Conservation (phyloP, 176 grass and related monocot species). For the Saccharum officinarum region DNA sequence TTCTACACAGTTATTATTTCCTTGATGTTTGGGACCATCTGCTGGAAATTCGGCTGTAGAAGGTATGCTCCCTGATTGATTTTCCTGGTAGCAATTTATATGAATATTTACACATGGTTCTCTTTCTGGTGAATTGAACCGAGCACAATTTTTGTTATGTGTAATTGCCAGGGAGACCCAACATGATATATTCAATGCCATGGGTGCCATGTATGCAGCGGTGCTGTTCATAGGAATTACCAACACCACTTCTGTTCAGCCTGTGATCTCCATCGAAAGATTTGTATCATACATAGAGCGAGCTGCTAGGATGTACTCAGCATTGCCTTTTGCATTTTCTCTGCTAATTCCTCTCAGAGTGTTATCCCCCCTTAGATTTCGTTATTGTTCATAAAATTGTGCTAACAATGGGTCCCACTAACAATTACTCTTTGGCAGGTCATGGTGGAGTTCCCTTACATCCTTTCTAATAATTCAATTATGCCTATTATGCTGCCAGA, state of each 20-base stretch:
- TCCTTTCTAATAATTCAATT: too few species aligned
- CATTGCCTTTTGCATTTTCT: too few species aligned
- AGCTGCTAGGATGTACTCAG: constrained; percentile 40
- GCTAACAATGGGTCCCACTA: too few species aligned
- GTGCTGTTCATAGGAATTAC: constrained; percentile 92
- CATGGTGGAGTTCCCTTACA: too few species aligned
- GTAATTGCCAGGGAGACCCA: constrained; percentile 63
- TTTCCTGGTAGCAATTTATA: constrained; percentile 4
- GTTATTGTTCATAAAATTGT: too few species aligned
- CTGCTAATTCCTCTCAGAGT: too few species aligned
- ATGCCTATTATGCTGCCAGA: too few species aligned
- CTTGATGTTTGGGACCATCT: too few species aligned
- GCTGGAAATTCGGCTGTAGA: too few species aligned
- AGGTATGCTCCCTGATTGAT: background rate
- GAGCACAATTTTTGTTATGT: constrained; percentile 7
- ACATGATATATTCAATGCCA: constrained; percentile 94
- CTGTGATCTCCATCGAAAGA: constrained; percentile 46
- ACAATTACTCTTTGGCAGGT: too few species aligned
- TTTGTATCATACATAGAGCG: constrained; percentile 47
- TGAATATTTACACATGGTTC: background rate
- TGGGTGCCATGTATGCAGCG: constrained; percentile 96
- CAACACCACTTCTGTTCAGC: constrained; percentile 91
- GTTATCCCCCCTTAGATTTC: too few species aligned
- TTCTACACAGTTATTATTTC: too few species aligned
- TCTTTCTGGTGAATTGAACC: background rate